These are phyloP conservation scores for Hemisphaericaspora subhashii DNA, from an alignment of 1,139 yeast species.

Conservation along the genomic window DNA sequence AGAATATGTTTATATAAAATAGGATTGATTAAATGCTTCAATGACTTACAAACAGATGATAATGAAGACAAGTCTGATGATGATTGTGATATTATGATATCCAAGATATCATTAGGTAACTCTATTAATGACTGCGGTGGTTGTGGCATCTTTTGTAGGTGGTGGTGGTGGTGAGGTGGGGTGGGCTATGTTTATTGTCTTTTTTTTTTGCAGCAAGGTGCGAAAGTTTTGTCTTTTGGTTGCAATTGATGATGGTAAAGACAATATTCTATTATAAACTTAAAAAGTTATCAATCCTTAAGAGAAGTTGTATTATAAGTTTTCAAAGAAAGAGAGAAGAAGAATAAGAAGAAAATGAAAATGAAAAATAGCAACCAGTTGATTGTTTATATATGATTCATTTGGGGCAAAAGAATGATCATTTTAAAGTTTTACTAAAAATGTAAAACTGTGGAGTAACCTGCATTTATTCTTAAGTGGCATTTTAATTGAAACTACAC, in stretches of 20 bases:
- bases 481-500: constrained; percentile 1
- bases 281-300: too few species aligned
- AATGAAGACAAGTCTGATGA: constrained; percentile 5
- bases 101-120: constrained; percentile 7
- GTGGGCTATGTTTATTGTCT: not conserved
- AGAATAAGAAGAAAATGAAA: too few species aligned
- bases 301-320: too few species aligned
- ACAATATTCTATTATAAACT: too few species aligned
- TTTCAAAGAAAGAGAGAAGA: too few species aligned
- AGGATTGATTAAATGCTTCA: constrained; percentile 10
- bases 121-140: not conserved
- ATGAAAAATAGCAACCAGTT: too few species aligned
- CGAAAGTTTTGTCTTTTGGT: too few species aligned
- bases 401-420: not conserved
- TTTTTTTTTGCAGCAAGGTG: constrained; percentile 1
- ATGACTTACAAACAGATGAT: constrained; percentile 8
- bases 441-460: not conserved
- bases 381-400: too few species aligned
- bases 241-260: too few species aligned
- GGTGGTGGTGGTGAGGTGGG: not conserved
- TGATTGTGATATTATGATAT: constrained; percentile 4
- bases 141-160: not conserved
- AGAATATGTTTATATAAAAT: constrained; percentile 12
- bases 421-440: too few species aligned
- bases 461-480: not conserved